Evolutionary conservation across 352 stramenopile species (phyloP).

Genomic region (Peronospora farinosa): DNA sequence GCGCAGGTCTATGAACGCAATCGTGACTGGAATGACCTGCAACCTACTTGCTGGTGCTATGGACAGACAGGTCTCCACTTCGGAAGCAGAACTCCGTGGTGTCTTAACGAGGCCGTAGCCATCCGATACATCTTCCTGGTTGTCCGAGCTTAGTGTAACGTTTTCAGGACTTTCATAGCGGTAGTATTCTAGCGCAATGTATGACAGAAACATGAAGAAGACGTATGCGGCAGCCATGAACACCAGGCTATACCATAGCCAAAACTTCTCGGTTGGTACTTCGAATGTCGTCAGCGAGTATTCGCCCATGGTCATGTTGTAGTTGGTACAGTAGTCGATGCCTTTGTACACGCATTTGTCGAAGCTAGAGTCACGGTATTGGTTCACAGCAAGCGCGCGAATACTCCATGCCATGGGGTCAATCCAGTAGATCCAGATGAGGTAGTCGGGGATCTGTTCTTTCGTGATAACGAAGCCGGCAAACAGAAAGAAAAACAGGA

Average conservation of each 20-base stretch:
- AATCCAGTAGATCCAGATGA: conserved; percentile 21
- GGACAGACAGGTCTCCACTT: neutral
- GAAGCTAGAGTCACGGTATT: conserved; percentile 24
- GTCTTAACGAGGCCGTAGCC: conserved; percentile 5
- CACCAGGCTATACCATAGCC: conserved; percentile 17
- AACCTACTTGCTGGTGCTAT: neutral
- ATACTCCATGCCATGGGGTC: conserved; percentile 18
- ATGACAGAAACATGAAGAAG: conserved; percentile 15
- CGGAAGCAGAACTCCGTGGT: neutral
- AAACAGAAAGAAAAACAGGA: too few relatives aligned
- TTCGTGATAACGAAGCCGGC: conserved; percentile 12
- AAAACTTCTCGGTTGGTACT: conserved; percentile 14
- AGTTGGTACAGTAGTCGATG: conserved; percentile 26
- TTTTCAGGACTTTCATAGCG: conserved; percentile 19
- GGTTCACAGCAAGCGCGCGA: conserved; percentile 16
- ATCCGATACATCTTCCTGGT: neutral
- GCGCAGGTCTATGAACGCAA: conserved; percentile 19
- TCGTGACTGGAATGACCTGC: conserved; percentile 7
- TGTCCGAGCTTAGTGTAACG: neutral
- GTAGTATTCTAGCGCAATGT: conserved; percentile 11
- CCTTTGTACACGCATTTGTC: conserved; percentile 23
- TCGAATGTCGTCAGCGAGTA: conserved; percentile 19
- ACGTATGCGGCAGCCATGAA: conserved; percentile 7
- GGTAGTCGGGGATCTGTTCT: conserved; percentile 23
- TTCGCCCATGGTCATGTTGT: conserved; percentile 16